Conservation (phyloP, 2,329 filamentous ascomycete genomes). For the Colletotrichum horii region DNA sequence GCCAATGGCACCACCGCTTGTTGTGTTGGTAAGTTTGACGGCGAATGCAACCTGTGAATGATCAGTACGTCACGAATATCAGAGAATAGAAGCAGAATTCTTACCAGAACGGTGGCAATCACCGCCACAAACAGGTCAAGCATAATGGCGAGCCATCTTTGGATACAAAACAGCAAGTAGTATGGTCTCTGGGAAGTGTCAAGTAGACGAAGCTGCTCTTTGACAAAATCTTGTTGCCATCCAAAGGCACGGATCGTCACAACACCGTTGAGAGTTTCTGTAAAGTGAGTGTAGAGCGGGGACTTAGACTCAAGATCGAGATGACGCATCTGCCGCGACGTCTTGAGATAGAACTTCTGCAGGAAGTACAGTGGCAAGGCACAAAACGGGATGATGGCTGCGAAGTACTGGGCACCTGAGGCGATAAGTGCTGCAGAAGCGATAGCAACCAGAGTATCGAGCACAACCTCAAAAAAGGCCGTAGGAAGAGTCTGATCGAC, state of each 20-base stretch:
- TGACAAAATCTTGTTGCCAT: slow-evolving; percentile 49
- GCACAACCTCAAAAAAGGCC: slow-evolving; percentile 26
- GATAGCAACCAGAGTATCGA: slow-evolving; percentile 21
- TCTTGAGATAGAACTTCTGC: slow-evolving; percentile 45
- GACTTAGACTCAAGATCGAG: slow-evolving; percentile 47
- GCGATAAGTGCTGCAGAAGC: slow-evolving; percentile 16
- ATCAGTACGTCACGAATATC: neutral
- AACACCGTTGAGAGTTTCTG: slow-evolving; percentile 52
- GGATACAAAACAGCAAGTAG: slow-evolving; percentile 61
- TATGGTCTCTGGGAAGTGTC: slow-evolving; percentile 61
- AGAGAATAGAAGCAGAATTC: neutral
- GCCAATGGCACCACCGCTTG: slow-evolving; percentile 20
- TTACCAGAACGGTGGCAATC: slow-evolving; percentile 49
- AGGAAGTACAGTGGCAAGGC: slow-evolving; percentile 29
- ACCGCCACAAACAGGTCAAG: slow-evolving; percentile 53
- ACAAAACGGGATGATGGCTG: slow-evolving; percentile 30
- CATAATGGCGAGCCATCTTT: slow-evolving; percentile 60
- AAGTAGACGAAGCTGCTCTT: slow-evolving; percentile 52
- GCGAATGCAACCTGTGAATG: slow-evolving; percentile 35
- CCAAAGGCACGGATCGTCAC: slow-evolving; percentile 59
- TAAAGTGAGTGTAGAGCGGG: slow-evolving; percentile 40
- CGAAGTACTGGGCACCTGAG: slow-evolving; percentile 31
- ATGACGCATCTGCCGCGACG: slow-evolving; percentile 46
- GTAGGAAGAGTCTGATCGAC: slow-evolving; percentile 27
- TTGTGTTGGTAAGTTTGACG: slow-evolving; percentile 26